phyloP scores from a whole-genome alignment of 768 basidiomycete species.

The Boletus reticulatus region DNA sequence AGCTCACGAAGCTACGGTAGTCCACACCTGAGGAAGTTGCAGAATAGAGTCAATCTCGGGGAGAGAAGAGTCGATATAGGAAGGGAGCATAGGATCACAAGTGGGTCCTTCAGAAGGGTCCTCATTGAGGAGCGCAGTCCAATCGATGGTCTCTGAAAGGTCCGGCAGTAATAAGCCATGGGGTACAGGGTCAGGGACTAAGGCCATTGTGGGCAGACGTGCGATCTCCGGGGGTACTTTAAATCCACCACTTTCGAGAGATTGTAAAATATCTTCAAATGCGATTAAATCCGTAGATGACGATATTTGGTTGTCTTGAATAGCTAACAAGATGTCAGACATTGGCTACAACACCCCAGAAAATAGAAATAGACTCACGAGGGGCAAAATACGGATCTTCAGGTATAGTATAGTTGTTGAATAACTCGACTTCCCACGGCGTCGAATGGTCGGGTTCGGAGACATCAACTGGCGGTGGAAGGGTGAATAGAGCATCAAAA shows the following conservation, averaged over 20 bases:
- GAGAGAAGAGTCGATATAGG: neutral
- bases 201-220: neutral
- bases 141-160: conserved; percentile 8
- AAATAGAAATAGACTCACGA: neutral
- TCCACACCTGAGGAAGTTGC: conserved; percentile 7
- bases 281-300: neutral
- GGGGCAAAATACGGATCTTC: neutral
- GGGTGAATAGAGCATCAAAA: conserved; percentile 22
- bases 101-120: neutral
- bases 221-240: neutral
- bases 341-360: neutral
- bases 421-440: conserved; percentile 34
- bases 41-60: conserved; percentile 9
- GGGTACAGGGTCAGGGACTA: neutral
- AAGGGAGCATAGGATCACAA: neutral
- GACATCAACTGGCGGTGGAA: conserved; percentile 21
- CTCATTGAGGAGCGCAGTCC: conserved; percentile 7
- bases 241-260: neutral
- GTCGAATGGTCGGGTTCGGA: conserved; percentile 23
- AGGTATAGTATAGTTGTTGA: conserved; percentile 22
- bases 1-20: neutral
- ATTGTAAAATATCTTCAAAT: conserved; percentile 9
- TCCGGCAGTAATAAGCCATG: neutral
- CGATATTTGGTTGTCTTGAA: neutral
- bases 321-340: neutral